phyloP scores from a whole-genome alignment of 106 monocot species.

The Allium cepa region DNA sequence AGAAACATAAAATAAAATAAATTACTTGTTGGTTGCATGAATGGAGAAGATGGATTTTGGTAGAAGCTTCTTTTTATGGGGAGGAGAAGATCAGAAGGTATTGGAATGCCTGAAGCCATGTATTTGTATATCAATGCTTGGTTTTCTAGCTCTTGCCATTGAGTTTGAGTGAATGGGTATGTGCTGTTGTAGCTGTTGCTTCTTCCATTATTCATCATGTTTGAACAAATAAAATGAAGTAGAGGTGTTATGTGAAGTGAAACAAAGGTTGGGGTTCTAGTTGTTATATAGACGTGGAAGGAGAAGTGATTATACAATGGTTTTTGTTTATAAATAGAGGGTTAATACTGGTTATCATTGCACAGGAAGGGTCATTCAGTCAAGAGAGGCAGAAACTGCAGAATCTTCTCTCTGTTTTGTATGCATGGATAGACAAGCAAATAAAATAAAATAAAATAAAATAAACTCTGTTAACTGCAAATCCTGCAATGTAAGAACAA shows the following conservation, averaged over 20 bases:
- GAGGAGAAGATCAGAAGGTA: conserved; percentile 81
- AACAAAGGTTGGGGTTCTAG: neutral
- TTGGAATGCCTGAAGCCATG: conserved; percentile 81
- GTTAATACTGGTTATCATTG: neutral
- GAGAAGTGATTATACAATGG: neutral
- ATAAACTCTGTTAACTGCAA: neutral
- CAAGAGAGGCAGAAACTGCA: conserved; percentile 44
- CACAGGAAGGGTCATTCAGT: conserved; percentile 65
- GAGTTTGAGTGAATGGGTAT: conserved; percentile 79
- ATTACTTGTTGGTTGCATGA: conserved; percentile 49
- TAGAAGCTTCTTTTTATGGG: conserved; percentile 59
- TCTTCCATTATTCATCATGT: conserved; percentile 56
- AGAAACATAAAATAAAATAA: neutral
- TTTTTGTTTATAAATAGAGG: neutral
- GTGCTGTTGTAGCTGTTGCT: conserved; percentile 16
- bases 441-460: conserved; percentile 5
- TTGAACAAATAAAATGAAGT: neutral
- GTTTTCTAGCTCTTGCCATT: conserved; percentile 92
- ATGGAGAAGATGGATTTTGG: conserved; percentile 37
- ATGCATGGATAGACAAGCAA: conserved; percentile 19
- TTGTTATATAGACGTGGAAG: conserved; percentile 7
- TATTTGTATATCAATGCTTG: conserved; percentile 97
- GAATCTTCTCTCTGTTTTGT: conserved; percentile 63
- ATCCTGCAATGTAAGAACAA: neutral
- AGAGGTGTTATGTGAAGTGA: neutral